These are phyloP conservation scores for Piromyces sp. DNA, from an alignment of 192 early-diverging fungal genomes.

Conservation along the genomic window DNA sequence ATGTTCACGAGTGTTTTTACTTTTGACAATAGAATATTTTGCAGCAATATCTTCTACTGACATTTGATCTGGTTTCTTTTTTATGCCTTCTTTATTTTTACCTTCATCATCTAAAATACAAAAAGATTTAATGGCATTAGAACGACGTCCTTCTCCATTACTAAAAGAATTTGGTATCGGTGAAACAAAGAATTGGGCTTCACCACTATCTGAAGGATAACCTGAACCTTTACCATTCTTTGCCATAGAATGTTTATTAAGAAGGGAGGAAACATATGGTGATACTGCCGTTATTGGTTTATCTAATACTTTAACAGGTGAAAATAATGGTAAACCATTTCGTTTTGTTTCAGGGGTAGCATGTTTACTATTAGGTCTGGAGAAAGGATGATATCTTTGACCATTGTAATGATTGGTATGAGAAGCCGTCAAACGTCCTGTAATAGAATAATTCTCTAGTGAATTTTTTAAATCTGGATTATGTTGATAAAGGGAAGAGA, in stretches of 20 bases:
- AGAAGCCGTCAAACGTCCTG: not conserved
- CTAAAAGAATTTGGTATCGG: not conserved
- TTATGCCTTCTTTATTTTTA: not conserved
- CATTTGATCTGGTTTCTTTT: not conserved
- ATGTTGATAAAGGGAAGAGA: not conserved
- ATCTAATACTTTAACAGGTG: not conserved
- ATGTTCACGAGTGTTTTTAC: not conserved
- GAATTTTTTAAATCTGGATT: not conserved
- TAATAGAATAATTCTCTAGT: not conserved
- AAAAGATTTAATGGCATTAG: not conserved
- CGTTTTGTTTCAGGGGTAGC: not conserved
- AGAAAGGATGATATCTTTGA: not conserved
- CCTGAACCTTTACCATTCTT: not conserved
- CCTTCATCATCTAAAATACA: not conserved
- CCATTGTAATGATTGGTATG: not conserved
- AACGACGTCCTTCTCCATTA: not conserved
- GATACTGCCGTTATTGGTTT: not conserved
- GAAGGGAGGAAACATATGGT: not conserved
- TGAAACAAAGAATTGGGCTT: not conserved
- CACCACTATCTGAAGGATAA: not conserved
- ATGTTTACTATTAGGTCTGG: not conserved
- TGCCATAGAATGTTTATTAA: not conserved
- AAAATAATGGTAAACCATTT: not conserved
- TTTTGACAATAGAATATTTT: not conserved
- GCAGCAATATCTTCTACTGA: not conserved